Conservation (phyloP, 2,329 filamentous ascomycete species). For the Scolecobasidium constrictum region DNA sequence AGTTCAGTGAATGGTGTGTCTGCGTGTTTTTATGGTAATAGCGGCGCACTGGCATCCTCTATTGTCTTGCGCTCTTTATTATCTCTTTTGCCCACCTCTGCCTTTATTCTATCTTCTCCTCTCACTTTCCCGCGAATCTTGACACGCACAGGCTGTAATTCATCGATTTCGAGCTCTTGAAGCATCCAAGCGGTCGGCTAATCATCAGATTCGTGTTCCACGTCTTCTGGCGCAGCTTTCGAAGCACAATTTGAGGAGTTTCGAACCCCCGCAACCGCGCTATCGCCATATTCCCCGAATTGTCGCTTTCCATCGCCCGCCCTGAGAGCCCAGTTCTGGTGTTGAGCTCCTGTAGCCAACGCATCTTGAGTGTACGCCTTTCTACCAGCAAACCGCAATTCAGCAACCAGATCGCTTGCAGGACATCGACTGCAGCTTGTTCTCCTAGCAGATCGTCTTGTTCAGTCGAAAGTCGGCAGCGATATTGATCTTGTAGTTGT, state of each 20-base stretch:
- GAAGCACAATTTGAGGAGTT: neutral
- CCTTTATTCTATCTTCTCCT: constrained; percentile 9
- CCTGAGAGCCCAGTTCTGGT: neutral
- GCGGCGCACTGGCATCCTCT: no score
- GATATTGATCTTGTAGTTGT: no score
- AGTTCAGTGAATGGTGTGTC: no score
- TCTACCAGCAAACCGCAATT: no score
- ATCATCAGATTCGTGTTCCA: constrained; percentile 10
- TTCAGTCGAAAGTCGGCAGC: no score
- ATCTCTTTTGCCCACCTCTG: constrained; percentile 8
- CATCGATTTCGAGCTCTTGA: constrained; percentile 1
- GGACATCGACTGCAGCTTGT: no score
- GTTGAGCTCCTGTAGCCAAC: neutral
- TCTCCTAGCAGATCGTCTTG: no score
- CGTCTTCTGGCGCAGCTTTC: neutral
- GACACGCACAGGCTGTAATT: constrained; percentile 11
- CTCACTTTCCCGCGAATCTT: constrained; percentile 9
- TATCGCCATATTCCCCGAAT: neutral
- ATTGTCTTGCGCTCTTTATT: no score
- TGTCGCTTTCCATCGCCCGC: neutral
- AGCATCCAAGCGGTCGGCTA: neutral
- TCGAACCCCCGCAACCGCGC: neutral
- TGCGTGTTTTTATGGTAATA: no score
- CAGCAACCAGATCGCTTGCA: no score
- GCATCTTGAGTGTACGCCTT: no score